Evolutionary conservation across 371 early-diverging fungal genomes (phyloP).

Genomic region (Mucor sp.): DNA sequence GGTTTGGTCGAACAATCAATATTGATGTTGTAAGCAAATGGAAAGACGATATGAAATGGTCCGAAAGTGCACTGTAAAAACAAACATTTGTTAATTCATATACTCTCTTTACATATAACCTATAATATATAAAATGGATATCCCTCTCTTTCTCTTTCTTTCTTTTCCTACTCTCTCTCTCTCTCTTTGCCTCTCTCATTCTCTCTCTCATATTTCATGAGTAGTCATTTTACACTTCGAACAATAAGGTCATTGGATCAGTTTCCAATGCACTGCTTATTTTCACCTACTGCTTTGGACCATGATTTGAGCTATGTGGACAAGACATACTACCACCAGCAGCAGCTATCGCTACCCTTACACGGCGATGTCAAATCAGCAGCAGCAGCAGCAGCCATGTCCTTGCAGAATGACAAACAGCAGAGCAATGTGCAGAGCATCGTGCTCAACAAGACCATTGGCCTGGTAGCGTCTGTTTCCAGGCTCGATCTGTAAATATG

Average conservation of each 20-base stretch:
- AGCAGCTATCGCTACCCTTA: background rate
- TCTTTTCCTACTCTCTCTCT: background rate
- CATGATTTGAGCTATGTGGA: slow-evolving; percentile 45
- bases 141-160: slow-evolving; percentile 1
- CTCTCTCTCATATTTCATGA: slow-evolving; percentile 9
- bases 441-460: slow-evolving; percentile 26
- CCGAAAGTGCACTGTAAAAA: slow-evolving; percentile 28
- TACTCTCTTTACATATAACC: too few species aligned
- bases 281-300: slow-evolving; percentile 38
- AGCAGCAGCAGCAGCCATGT: background rate
- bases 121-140: background rate
- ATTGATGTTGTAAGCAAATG: slow-evolving; percentile 44
- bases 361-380: background rate
- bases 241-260: slow-evolving; percentile 14
- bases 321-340: slow-evolving; percentile 34
- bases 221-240: slow-evolving; percentile 19
- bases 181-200: background rate
- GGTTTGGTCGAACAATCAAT: slow-evolving; percentile 41
- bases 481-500: slow-evolving; percentile 39
- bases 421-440: slow-evolving; percentile 14
- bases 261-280: slow-evolving; percentile 35
- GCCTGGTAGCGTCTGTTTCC: slow-evolving; percentile 25
- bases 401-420: slow-evolving; percentile 7
- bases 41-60: slow-evolving; percentile 27
- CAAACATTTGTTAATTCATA: background rate